These are phyloP conservation scores for Monosporozyma aquatica DNA, from an alignment of 805 yeast species.

Conservation along the genomic window DNA sequence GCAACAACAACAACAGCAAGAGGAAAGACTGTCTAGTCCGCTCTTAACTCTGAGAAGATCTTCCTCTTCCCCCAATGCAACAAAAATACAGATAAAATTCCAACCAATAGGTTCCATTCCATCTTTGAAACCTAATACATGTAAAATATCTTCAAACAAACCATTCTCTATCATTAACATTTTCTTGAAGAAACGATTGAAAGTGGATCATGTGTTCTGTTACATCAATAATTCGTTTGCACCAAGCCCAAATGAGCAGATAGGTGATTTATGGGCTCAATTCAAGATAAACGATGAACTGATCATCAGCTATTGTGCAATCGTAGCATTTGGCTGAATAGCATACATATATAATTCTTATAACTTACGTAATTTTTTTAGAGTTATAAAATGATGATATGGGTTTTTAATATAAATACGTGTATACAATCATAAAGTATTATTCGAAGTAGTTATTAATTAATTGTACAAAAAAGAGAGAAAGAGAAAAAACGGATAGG, in stretches of 20 bases:
- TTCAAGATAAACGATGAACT: conserved; percentile 26
- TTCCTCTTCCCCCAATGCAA: neutral
- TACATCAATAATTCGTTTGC: conserved; percentile 32
- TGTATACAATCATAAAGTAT: neutral
- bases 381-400: too few species aligned
- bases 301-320: conserved; percentile 30
- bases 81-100: conserved; percentile 14
- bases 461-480: too few species aligned
- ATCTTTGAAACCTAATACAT: conserved; percentile 20
- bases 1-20: too few species aligned
- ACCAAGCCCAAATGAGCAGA: conserved; percentile 28
- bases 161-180: conserved; percentile 20
- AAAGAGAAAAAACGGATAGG: too few species aligned
- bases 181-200: conserved; percentile 18
- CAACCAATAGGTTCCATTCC: conserved; percentile 28
- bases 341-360: too few species aligned
- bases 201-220: conserved; percentile 21
- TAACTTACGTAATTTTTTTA: too few species aligned
- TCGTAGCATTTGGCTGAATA: conserved; percentile 28
- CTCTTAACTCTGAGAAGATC: neutral
- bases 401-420: neutral
- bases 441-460: too few species aligned
- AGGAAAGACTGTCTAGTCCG: too few species aligned
- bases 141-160: conserved; percentile 23
- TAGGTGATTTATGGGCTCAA: conserved; percentile 28